Conservation (phyloP, 164 flowering plant species). For the Chloranthus sessilifolius region DNA sequence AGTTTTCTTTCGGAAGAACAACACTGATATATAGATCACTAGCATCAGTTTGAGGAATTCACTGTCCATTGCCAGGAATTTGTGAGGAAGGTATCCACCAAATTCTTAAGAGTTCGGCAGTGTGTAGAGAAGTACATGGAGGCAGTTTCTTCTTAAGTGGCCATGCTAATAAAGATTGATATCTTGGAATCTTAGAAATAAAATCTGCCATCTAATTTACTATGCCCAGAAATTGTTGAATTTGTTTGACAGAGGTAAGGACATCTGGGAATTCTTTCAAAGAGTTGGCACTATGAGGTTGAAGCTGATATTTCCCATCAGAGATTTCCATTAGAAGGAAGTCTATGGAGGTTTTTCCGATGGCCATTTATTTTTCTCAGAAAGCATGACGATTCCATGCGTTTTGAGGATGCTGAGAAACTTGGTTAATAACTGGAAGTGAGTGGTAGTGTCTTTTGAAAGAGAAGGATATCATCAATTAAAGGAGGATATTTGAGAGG, state of each 20-base stretch:
- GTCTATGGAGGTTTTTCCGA: neutral
- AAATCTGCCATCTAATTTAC: no score
- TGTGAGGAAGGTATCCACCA: neutral
- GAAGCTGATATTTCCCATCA: neutral
- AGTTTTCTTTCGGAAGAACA: neutral
- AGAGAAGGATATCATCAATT: neutral
- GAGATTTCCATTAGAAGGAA: neutral
- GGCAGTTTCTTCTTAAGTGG: neutral
- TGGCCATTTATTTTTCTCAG: neutral
- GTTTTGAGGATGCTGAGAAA: neutral
- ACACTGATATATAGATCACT: neutral
- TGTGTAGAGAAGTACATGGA: neutral
- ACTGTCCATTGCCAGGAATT: neutral
- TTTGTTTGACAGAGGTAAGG: neutral
- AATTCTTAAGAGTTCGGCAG: neutral
- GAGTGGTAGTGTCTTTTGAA: neutral
- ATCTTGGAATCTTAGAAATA: neutral
- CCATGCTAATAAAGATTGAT: neutral
- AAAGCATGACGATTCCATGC: neutral
- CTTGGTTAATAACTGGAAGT: neutral
- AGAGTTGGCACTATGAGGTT: neutral
- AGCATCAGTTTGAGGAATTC: neutral
- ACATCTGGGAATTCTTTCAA: neutral
- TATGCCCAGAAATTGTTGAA: neutral
- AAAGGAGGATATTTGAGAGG: neutral